phyloP scores from a whole-genome alignment of 768 basidiomycete species.

The Tephrocybe sp. region DNA sequence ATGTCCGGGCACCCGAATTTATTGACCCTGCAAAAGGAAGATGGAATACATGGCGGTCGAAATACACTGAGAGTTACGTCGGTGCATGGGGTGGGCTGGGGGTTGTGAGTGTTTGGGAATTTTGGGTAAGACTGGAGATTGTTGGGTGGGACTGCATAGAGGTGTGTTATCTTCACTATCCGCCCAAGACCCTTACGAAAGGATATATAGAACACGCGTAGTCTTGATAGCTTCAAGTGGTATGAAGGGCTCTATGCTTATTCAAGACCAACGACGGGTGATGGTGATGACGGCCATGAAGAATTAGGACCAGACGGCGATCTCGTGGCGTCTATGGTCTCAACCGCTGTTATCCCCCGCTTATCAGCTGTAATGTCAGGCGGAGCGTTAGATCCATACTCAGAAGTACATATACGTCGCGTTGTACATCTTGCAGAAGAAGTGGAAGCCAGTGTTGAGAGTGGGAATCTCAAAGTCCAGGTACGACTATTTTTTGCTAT shows the following conservation, averaged over 20 bases:
- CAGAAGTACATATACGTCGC: slow-evolving; percentile 56
- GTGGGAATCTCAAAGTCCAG: slow-evolving; percentile 62
- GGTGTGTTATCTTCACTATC: slow-evolving; percentile 38
- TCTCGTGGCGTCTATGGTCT: slow-evolving; percentile 83
- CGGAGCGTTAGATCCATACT: slow-evolving; percentile 86
- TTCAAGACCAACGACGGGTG: slow-evolving; percentile 47
- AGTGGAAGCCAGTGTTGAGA: slow-evolving; percentile 71
- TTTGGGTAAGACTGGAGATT: slow-evolving; percentile 87
- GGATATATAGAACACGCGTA: slow-evolving; percentile 42
- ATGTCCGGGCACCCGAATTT: slow-evolving; percentile 86
- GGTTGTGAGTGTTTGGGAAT: slow-evolving; percentile 89
- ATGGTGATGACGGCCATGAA: slow-evolving; percentile 45
- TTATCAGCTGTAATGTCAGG: slow-evolving; percentile 70
- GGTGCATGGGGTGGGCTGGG: slow-evolving; percentile 93
- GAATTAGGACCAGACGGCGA: slow-evolving; percentile 84
- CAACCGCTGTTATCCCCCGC: slow-evolving; percentile 78
- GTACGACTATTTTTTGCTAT: slow-evolving; percentile 42
- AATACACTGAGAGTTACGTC: slow-evolving; percentile 77
- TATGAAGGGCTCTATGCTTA: slow-evolving; percentile 78
- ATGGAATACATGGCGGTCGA: slow-evolving; percentile 70
- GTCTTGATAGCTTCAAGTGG: slow-evolving; percentile 83
- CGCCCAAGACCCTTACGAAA: not conserved
- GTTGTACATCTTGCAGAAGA: slow-evolving; percentile 79
- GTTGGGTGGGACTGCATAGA: slow-evolving; percentile 87
- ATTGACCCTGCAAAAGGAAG: slow-evolving; percentile 70